phyloP scores from a whole-genome alignment of 805 yeast species.

The Wickerhamiella bombiphila region DNA sequence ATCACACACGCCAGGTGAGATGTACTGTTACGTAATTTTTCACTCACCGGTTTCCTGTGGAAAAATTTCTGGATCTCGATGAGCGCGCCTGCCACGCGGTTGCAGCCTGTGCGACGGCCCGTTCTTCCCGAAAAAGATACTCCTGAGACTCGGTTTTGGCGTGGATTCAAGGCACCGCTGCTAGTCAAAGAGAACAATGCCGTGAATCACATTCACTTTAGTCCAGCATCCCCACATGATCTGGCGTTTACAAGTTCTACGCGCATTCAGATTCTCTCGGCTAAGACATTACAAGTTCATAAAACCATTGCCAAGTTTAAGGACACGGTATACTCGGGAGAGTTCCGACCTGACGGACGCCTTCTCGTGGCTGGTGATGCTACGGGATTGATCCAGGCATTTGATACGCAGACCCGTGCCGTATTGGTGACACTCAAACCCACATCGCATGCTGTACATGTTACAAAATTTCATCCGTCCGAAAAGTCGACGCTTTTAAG shows the following conservation, averaged over 20 bases:
- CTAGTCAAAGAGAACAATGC: conserved; percentile 88
- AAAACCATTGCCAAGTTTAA: conserved; percentile 79
- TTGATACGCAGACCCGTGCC: conserved; percentile 70
- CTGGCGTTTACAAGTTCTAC: conserved; percentile 89
- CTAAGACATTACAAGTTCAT: conserved; percentile 83
- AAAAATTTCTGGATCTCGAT: conserved; percentile 5
- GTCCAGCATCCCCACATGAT: conserved; percentile 69
- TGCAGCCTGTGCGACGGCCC: conserved; percentile 15
- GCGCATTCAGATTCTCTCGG: conserved; percentile 79
- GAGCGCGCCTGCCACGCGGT: conserved; percentile 16
- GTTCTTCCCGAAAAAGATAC: conserved; percentile 17
- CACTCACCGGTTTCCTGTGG: background rate
- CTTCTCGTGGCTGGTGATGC: conserved; percentile 91
- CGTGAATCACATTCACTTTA: conserved; percentile 74
- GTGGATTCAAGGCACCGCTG: conserved; percentile 72
- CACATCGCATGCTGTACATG: conserved; percentile 78
- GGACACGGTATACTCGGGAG: conserved; percentile 85
- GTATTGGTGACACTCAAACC: conserved; percentile 70
- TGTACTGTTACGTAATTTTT: background rate
- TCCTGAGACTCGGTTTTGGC: conserved; percentile 80
- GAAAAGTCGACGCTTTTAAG: conserved; percentile 62
- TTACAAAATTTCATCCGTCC: conserved; percentile 78
- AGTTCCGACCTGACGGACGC: conserved; percentile 82
- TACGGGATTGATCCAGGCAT: conserved; percentile 79
- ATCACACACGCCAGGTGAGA: background rate